Conservation (phyloP, 495 filamentous ascomycete species). For the Jackrogersella minutella region DNA sequence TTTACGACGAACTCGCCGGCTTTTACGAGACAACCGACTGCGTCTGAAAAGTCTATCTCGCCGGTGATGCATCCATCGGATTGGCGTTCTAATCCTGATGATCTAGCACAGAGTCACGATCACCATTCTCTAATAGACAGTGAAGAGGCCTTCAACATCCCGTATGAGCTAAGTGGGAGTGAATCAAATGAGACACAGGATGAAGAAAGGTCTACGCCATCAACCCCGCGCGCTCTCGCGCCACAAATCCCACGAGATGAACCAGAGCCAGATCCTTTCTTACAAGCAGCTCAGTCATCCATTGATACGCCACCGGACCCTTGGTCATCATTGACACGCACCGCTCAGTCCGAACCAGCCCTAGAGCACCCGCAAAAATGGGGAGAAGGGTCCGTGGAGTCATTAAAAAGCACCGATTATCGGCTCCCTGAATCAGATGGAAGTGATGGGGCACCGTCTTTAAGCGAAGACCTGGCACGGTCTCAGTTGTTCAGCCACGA, state of each 20-base stretch:
- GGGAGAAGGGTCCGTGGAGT: slow-evolving; percentile 35
- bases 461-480: slow-evolving; percentile 63
- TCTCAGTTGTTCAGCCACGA: slow-evolving; percentile 89
- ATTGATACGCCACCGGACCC: slow-evolving; percentile 28
- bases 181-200: slow-evolving; percentile 34
- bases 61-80: not conserved
- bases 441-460: slow-evolving; percentile 28
- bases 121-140: slow-evolving; percentile 50
- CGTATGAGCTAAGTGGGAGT: slow-evolving; percentile 51
- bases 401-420: slow-evolving; percentile 30
- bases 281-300: slow-evolving; percentile 48
- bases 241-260: slow-evolving; percentile 23
- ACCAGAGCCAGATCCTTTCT: not conserved
- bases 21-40: slow-evolving; percentile 29
- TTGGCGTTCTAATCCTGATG: slow-evolving; percentile 35
- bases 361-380: slow-evolving; percentile 40
- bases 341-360: slow-evolving; percentile 50
- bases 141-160: slow-evolving; percentile 59
- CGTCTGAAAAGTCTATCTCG: slow-evolving; percentile 24
- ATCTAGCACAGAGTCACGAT: slow-evolving; percentile 41
- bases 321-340: slow-evolving; percentile 45
- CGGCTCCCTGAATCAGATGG: slow-evolving; percentile 36
- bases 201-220: slow-evolving; percentile 49
- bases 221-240: slow-evolving; percentile 53
- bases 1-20: slow-evolving; percentile 57